A percentile compares a stretch with the other conserved stretches of the same genome.
Conservation (phyloP, 441 rosid genomes). For the Viola pubescens region DNA sequence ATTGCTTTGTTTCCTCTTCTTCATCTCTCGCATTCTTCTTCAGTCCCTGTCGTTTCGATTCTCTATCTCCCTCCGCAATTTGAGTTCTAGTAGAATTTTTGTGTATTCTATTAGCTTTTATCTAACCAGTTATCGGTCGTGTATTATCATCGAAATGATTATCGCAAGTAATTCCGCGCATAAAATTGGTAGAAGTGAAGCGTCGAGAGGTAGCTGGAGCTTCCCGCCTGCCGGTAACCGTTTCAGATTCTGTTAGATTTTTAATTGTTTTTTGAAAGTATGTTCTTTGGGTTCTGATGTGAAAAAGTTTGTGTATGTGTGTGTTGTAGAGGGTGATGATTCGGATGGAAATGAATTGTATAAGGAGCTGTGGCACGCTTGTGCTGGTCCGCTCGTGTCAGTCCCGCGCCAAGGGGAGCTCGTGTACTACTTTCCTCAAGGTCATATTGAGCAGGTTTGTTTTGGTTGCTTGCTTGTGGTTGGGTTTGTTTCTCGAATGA, state of each 20-base stretch:
- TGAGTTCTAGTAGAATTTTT: neutral
- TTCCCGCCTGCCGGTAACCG: conserved; percentile 1
- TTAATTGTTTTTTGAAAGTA: neutral
- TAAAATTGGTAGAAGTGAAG: neutral
- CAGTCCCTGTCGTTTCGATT: too few species aligned
- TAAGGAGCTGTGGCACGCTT: conserved; percentile 88
- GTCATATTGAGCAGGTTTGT: conserved; percentile 65
- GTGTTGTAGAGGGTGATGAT: conserved; percentile 2
- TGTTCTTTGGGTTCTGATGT: neutral
- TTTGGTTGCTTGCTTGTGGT: conserved; percentile 7
- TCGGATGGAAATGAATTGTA: conserved; percentile 61
- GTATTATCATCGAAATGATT: neutral
- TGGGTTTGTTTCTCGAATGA: too few species aligned
- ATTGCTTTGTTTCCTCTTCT: too few species aligned
- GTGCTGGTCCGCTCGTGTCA: conserved; percentile 85
- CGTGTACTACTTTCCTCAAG: conserved; percentile 83
- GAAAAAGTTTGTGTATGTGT: neutral
- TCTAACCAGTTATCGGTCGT: neutral
- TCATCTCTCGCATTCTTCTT: too few species aligned
- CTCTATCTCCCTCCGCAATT: neutral
- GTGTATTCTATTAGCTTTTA: neutral
- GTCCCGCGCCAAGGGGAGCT: conserved; percentile 78
- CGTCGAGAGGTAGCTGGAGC: neutral
- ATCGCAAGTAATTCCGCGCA: conserved; percentile 1
- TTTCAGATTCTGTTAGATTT: neutral